Base-by-base conservation (phyloP, 2,329 filamentous ascomycete genomes). In the Penicillium sp. region DNA sequence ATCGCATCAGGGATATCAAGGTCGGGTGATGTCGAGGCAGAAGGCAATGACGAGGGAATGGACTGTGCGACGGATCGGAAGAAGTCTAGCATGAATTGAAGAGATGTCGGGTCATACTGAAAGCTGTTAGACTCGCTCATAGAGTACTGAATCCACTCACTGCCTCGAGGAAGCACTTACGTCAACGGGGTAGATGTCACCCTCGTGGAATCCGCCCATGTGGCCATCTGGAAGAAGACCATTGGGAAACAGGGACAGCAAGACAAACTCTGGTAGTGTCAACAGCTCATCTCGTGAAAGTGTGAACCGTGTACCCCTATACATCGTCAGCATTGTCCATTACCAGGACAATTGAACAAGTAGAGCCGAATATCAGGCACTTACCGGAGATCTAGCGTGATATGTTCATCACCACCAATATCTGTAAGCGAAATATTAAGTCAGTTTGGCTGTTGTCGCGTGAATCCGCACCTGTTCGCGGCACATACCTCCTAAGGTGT, bases 31-130 rank as follows among this genome's bases (percentile, higher is more conserved):
- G 85, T 80, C 58, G 84, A 86, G 37, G 89, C 86, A 54, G 90
- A 91, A 34, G 84, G 83, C 15, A 85, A 81, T 63, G 91, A 87
- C 43, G 86, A 84, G 6, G 76, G 76, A 67, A 99, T 98, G n/a
- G 93, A 95, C 78, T 97, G 92, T 55, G 95, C 95, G 64, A 99
- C 94, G 67, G 89, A 88, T 65, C 95, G 90, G 82, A 99, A 99
- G 79, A 99, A 99, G 71, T 97, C 94, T 65, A 99, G 86, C 95
- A 99, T 99, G 81, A 98, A 99, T 79, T 98, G 92, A 57, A 99
- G 86, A 50, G 94, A 98, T 55, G 89, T 88, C 25, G 95, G 94
- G 77, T 99, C 95, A 80, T 98, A 99, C 95, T 99, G 80, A 45
- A 63, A 59, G 51, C 62, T 52, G 64, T 65, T 47, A 57, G 47